Conservation (phyloP, 257 asterid species). For the Cordia subcordata region DNA sequence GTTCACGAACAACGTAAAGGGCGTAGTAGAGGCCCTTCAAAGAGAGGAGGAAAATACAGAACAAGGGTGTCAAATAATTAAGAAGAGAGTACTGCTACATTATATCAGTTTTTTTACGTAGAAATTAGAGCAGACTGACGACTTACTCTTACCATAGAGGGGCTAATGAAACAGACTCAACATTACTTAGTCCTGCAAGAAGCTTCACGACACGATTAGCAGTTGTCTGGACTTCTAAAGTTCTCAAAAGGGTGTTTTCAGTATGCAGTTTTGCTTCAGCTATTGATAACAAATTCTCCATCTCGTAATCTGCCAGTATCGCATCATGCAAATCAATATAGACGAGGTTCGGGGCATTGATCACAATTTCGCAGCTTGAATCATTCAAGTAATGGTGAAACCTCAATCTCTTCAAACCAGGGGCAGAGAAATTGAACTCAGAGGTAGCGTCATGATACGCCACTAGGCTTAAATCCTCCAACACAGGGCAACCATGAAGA, state of each 20-base stretch:
- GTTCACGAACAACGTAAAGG: neutral
- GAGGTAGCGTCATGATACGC: neutral
- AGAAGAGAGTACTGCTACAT: too few species aligned
- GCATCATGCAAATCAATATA: too few species aligned
- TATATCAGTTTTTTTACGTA: too few species aligned
- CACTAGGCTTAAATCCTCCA: neutral
- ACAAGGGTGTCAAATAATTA: neutral
- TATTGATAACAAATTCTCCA: neutral
- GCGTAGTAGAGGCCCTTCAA: neutral
- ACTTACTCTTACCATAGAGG: too few species aligned
- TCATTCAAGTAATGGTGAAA: neutral
- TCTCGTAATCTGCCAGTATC: neutral
- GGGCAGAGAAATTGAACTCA: neutral
- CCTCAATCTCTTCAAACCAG: neutral
- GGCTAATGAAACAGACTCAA: neutral
- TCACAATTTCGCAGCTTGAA: neutral
- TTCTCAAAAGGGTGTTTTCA: too few species aligned
- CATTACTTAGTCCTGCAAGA: neutral
- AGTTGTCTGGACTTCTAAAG: neutral
- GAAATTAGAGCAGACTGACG: neutral
- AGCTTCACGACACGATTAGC: neutral
- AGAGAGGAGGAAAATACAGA: neutral
- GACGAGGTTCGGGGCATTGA: neutral
- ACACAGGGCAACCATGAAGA: neutral
- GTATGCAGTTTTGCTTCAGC: neutral